Evolutionary conservation across 495 filamentous ascomycete genomes (phyloP), one percentile per base, ranked within the genome.

Genomic region (Cetradonia linearis): DNA sequence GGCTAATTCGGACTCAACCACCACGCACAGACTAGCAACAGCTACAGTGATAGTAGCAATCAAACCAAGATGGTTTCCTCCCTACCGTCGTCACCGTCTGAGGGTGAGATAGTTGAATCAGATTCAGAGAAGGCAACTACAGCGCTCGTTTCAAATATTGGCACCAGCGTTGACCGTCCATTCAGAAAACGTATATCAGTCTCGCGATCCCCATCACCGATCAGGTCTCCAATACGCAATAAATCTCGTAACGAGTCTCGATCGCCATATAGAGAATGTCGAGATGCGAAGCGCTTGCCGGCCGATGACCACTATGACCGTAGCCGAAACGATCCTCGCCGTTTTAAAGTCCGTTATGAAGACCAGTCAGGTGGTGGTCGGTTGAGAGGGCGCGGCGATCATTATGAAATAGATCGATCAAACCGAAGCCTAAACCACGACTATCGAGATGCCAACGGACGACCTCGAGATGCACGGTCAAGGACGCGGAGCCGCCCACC

Each of bases 101-200:
- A 95, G 77, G 91, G 91, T 74, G 91, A 95, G 81, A 91, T 95
- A 73, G 74, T 86, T 76, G 89, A 87, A 75, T 82, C 82, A 73
- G 79, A 75, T 73, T 78, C 75, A 77, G 83, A 83, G 77, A 83
- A 83, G 83, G 83, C 81, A 85, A 83, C 75, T 83, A 80, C 77
- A 78, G 89, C 89, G 81, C 83, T 82, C 78, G 77, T 79, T 78
- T 86, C 84, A 74, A 78, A 85, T 67, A 77, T 81, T 83, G 85
- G 83, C 75, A 82, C 75, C 77, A 84, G 78, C 76, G 82, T 88
- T 83, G 86, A 87, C 84, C 82, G 84, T 81, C 78, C 77, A 71
- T 78, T 82, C 74, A 84, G 78, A 82, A 78, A 61, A 69, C 74
- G 65, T 66, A 70, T 37, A 61, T 61, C 59, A 67, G 74, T 75